Conservation (phyloP, 2,329 filamentous ascomycete genomes). For the Cladosporium sp. region DNA sequence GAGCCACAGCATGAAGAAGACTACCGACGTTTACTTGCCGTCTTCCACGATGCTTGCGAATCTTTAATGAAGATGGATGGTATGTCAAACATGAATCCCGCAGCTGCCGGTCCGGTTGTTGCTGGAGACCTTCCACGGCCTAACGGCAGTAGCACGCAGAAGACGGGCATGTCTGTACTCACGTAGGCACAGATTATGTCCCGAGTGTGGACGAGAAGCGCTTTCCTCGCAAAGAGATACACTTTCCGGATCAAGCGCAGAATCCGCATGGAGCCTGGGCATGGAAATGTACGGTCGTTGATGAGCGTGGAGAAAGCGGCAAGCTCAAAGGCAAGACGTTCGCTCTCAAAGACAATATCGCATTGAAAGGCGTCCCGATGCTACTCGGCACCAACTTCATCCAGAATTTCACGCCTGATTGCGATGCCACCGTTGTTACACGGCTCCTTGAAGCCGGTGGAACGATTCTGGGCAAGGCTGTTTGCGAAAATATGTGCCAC, state of each 20-base stretch:
- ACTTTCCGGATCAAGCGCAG: conserved; percentile 29
- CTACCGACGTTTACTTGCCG: conserved; percentile 34
- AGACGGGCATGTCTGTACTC: too few relatives aligned
- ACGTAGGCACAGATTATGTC: conserved; percentile 31
- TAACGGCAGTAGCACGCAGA: too few relatives aligned
- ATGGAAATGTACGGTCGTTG: conserved; percentile 36
- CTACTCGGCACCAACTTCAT: conserved; percentile 42
- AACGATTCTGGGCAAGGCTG: conserved; percentile 41
- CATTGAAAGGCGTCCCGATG: conserved; percentile 41
- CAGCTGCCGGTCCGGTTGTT: too few relatives aligned
- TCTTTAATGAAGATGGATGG: conserved; percentile 34
- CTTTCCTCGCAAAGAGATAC: conserved; percentile 34
- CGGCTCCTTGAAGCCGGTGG: conserved; percentile 42
- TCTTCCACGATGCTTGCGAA: conserved; percentile 36
- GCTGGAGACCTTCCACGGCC: too few relatives aligned
- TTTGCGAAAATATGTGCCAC: conserved; percentile 44
- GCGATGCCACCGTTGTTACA: conserved; percentile 44
- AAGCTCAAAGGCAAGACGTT: conserved; percentile 38
- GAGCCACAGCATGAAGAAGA: conserved; percentile 35
- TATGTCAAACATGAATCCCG: too few relatives aligned
- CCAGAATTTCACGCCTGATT: conserved; percentile 32
- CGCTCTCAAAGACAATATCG: conserved; percentile 47
- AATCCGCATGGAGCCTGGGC: conserved; percentile 42
- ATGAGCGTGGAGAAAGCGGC: conserved; percentile 23
- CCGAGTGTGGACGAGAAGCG: conserved; percentile 30